Base-by-base conservation (phyloP, 2,329 filamentous ascomycete species). In the Epichloe sibirici region DNA sequence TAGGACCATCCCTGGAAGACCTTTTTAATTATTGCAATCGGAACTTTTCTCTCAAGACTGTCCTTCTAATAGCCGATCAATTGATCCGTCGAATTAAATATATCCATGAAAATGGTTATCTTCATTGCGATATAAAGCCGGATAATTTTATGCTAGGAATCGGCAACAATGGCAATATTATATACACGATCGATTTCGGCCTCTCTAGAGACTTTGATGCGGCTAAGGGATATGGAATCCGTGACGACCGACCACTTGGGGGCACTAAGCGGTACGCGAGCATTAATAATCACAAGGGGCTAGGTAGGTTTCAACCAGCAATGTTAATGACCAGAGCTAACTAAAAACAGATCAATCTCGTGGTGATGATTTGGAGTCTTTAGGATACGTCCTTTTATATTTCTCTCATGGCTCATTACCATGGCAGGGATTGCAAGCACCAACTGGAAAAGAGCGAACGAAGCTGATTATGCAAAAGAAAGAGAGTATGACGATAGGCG, bases 11-110 rank as follows among this genome's bases (percentile, higher is more conserved):
- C 65, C 75, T 98, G 71, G 93, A 98, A 74, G 93, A 98, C 68
- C 81, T 98, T 38, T 97, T 98, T 87, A 97, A 97, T 82, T 97
- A 97, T 73, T 97, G 93, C 83, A 96, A 96, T 83, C 87, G 91
- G 71, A 96, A 96, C 71, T 97, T 97, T 77, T 96, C 91, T 13
- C 76, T 97, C 62, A 98, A 98, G 85, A 98, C 93, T 1, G 91
- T 97, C 31, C 81, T 98, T 44, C 82, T 98, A 28, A 81, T 98
- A 49, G 93, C 93, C 66, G 93, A 98, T 65, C 93, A 98, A 76
- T 84, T 96, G 70, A 96, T 98, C 69, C 96, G 90, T 60, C 90
- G 93, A 64, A 95, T 98, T 71, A 91, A 98, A 74, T 97, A 97
- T 76, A 97, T 98, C 65, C 93, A 98, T 71, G 93, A 91, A 76